Evolutionary conservation across 306 rosid species (phyloP), one percentile per base, ranked within the genome.

Genomic region (Rubus idaeus): DNA sequence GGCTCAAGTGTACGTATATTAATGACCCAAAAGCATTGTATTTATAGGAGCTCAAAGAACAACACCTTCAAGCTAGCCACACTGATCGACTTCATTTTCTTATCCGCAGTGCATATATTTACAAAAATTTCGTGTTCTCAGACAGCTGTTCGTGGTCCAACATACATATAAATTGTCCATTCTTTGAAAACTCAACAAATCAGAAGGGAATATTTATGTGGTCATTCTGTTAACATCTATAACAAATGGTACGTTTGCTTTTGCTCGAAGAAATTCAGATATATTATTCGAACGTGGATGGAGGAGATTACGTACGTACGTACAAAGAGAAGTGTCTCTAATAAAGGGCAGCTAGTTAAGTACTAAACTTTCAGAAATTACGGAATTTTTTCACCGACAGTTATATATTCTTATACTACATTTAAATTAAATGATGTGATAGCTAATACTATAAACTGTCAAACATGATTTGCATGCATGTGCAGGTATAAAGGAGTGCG

Each of bases 51-150:
- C 72, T 20, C 72, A 64, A 35, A 75, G 46, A 55, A 75, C 62
- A 63, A 37, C 16, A 46, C 39, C 42, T 50, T 51, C n/a, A 66
- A 39, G 26, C 26, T n/a, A n/a, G 53, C n/a, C 2, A 37, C 2
- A 37, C 17, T 23, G 26, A 65, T 42, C 8, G 42, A 75, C 75
- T 77, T 68, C 60, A 77, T 57, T 77, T 68, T 53, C 75, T 77
- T 68, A 77, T 56, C 68, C 14, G 4, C 40, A 23, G 45, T 45
- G 77, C 68, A 57, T 3, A 40, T 23, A 13, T 23, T 10, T 55
- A 55, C 60, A 3, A 55, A n/a, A 55, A 8, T 3, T 7, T 5
- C 60, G 18, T 52, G 58, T 4, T 41, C 47, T 18, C 18, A 8
- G 45, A 66, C 35, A 30, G 2, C 35, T 30, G 50, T 16, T 14